Conservation (phyloP, 208 protist species). For the Kentomonas sorsogonicus region DNA sequence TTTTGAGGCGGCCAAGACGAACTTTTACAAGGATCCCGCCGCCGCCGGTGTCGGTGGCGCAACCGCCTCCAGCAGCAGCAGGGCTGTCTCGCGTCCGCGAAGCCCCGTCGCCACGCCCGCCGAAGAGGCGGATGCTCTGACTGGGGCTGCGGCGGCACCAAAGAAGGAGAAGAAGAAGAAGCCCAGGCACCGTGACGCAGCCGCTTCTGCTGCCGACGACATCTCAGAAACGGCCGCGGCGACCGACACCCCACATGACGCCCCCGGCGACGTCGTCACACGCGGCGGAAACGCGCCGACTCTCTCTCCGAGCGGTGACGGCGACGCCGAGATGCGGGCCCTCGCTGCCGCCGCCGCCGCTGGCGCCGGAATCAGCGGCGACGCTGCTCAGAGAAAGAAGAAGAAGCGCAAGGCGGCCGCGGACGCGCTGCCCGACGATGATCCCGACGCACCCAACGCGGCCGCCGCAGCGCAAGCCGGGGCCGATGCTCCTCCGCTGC, state of each 20-base stretch:
- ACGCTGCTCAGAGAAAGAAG: constrained; percentile 2
- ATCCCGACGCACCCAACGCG: neutral
- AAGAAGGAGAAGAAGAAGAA: constrained; percentile 17
- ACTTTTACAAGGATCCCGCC: constrained; percentile 20
- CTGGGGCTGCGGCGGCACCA: neutral
- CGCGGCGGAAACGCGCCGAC: too few species aligned
- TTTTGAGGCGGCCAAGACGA: constrained; percentile 25
- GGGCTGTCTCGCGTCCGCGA: neutral
- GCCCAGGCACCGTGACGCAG: neutral
- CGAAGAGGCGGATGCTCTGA: neutral
- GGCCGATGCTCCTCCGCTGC: constrained; percentile 10
- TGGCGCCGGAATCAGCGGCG: constrained; percentile 2
- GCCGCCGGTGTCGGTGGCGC: neutral
- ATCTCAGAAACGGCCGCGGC: neutral
- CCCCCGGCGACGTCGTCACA: neutral
- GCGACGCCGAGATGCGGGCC: constrained; percentile 8
- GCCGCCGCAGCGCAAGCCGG: neutral
- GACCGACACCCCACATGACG: neutral
- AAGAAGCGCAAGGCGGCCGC: constrained; percentile 7
- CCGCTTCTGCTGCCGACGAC: neutral
- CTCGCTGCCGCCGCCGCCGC: constrained; percentile 7
- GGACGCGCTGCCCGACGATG: neutral
- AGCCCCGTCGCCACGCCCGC: neutral
- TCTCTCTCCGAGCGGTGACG: neutral
- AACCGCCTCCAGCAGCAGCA: neutral